Base-by-base conservation (phyloP, 192 early-diverging fungal genomes). In the Coemansia sp. region DNA sequence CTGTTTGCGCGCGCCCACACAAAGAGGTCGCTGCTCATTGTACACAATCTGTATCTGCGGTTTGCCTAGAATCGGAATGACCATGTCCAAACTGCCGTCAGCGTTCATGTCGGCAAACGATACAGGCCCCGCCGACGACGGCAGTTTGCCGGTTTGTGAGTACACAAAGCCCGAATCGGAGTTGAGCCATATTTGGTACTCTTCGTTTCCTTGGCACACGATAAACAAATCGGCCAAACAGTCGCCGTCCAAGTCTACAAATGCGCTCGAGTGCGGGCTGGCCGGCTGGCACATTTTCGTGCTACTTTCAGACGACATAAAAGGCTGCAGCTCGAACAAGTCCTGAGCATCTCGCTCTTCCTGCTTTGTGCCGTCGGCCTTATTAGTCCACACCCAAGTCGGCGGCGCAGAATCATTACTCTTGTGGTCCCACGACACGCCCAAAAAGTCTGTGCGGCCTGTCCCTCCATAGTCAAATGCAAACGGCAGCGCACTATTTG, bases 31-130 rank as follows among this genome's bases (percentile, higher is more conserved):
- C 70, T 94, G 93, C 59, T 85, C 71, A 68, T 95, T 95, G 71
- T 93, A 91, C 5, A 87, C 73, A 12, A 93, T 62, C 71, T 94
- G 87, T 31, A 97, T 86, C 65, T 81, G 70, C 59, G 92, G 88
- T 20, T 61, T 62, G 19, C 56, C 64, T 2, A 66, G 87, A 0
- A 89, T 83, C 8, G 89, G 85, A 31, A 94, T 88, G 3, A 96
- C 81, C 62, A 94, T 83, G 69, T 96, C 94, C 26, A 94, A 75
- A 12, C 92, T 87, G 22, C 94, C 94, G 78, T 94, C 91, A n/a
- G 87, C 91, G 81, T 94, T 92, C 86, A 97, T 91, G 62, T 98
- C 95, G 19, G 91, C 92, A 83, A 98, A 96, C 3, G 90, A 84
- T 28, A 98, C 82, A 25, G 84, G 89, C 3, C 93, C 95, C 36